Evolutionary conservation across 768 basidiomycete genomes (phyloP).

Genomic region (Kwoniella mangroviensis): DNA sequence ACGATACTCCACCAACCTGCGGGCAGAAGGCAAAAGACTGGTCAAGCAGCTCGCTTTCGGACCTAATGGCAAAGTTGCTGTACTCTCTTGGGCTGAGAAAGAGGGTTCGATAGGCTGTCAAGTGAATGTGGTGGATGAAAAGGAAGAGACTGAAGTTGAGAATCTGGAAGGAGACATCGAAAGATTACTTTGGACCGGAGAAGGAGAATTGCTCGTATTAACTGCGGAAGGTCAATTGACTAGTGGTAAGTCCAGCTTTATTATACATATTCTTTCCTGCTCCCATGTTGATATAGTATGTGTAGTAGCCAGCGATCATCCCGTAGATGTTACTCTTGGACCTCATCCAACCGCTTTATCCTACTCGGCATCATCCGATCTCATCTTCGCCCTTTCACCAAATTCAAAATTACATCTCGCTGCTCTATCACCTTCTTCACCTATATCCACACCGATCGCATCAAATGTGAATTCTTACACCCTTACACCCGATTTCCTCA

Average conservation of each 20-base stretch:
- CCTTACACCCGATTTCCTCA: slow-evolving; percentile 71
- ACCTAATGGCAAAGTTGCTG: slow-evolving; percentile 33
- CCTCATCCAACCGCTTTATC: slow-evolving; percentile 35
- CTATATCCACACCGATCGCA: slow-evolving; percentile 41
- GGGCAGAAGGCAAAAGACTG: slow-evolving; percentile 26
- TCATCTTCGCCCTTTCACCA: slow-evolving; percentile 68
- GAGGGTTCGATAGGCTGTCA: slow-evolving; percentile 12
- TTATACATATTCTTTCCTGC: too few relatives aligned
- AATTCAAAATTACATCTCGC: slow-evolving; percentile 68
- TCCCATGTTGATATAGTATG: not conserved
- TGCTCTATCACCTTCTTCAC: slow-evolving; percentile 20
- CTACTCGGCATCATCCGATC: slow-evolving; percentile 26
- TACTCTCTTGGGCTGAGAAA: slow-evolving; percentile 25
- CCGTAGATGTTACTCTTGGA: slow-evolving; percentile 31
- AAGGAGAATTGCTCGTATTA: slow-evolving; percentile 30
- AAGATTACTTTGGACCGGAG: slow-evolving; percentile 24
- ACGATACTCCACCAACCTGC: slow-evolving; percentile 25
- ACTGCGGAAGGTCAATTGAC: slow-evolving; percentile 22
- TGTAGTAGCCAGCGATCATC: slow-evolving; percentile 24
- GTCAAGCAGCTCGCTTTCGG: slow-evolving; percentile 42
- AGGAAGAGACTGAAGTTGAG: slow-evolving; percentile 11
- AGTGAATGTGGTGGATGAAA: slow-evolving; percentile 13
- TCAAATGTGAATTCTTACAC: slow-evolving; percentile 68
- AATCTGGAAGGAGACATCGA: slow-evolving; percentile 20
- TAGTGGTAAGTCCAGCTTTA: slow-evolving; percentile 11